Conservation (phyloP, 2,329 filamentous ascomycete species). For the Alternaria sp. region DNA sequence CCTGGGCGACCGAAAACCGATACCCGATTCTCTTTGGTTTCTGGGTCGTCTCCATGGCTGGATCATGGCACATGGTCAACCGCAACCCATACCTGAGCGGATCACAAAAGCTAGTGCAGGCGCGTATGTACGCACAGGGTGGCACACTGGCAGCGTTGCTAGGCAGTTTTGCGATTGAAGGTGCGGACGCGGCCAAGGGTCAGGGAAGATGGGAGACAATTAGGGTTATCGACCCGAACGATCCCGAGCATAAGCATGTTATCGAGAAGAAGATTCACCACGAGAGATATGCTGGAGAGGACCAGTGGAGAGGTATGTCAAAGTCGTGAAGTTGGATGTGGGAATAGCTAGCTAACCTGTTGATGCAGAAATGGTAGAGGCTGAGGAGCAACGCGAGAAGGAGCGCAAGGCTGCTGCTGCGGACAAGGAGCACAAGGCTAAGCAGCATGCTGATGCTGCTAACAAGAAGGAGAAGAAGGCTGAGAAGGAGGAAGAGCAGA, state of each 20-base stretch:
- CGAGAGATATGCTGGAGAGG: slow-evolving; percentile 85
- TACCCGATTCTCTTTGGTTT: slow-evolving; percentile 84
- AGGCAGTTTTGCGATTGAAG: slow-evolving; percentile 82
- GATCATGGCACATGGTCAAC: slow-evolving; percentile 76
- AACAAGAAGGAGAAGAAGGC: slow-evolving; percentile 31
- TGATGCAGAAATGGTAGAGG: slow-evolving; percentile 75
- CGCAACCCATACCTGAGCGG: slow-evolving; percentile 76
- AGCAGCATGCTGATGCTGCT: slow-evolving; percentile 25
- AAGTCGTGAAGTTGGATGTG: not conserved
- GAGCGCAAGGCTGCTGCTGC: slow-evolving; percentile 52
- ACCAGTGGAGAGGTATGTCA: slow-evolving; percentile 82
- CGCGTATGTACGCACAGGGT: slow-evolving; percentile 91
- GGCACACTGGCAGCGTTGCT: slow-evolving; percentile 84
- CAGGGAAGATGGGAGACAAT: slow-evolving; percentile 84
- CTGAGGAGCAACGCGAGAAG: slow-evolving; percentile 70
- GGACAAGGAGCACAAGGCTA: slow-evolving; percentile 20
- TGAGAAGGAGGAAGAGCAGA: slow-evolving; percentile 26
- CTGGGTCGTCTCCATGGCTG: slow-evolving; percentile 81
- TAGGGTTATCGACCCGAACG: slow-evolving; percentile 78
- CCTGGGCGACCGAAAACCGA: slow-evolving; percentile 79
- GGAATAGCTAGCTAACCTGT: slow-evolving; percentile 20
- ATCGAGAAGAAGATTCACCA: slow-evolving; percentile 89
- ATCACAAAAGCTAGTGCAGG: slow-evolving; percentile 89
- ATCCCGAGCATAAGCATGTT: slow-evolving; percentile 80
- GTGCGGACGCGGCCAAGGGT: slow-evolving; percentile 76